A percentile compares a stretch with the other conserved stretches of the same genome.
phyloP scores from a whole-genome alignment of 129 eudicot genomes.

The Solidago caesia region DNA sequence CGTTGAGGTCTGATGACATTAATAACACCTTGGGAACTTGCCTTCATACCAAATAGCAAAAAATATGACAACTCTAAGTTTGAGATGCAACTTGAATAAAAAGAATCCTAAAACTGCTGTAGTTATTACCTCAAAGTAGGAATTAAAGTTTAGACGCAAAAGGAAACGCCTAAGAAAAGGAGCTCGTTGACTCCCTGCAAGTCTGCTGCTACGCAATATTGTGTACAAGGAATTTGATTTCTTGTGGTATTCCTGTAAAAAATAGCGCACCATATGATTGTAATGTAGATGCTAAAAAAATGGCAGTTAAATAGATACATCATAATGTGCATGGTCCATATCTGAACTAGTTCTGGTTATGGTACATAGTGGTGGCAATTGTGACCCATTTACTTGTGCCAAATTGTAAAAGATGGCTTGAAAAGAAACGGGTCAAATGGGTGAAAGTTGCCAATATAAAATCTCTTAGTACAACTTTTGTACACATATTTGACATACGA shows the following conservation, averaged over 20 bases:
- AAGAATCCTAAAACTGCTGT: not conserved
- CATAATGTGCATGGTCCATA: not conserved
- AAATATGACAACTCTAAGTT: not conserved
- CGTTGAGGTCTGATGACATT: conserved; percentile 81
- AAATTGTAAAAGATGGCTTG: not conserved
- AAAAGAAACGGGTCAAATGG: not conserved
- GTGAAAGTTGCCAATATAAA: not conserved
- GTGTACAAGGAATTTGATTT: conserved; percentile 92
- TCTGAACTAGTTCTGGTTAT: not conserved
- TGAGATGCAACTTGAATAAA: not conserved
- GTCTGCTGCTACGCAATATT: conserved; percentile 92
- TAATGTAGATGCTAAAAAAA: not conserved
- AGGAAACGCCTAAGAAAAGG: conserved; percentile 94
- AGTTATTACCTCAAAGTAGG: conserved; percentile 85
- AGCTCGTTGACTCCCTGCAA: conserved; percentile 98
- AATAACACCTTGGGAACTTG: conserved; percentile 92
- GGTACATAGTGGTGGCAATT: not conserved
- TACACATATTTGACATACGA: too few relatives aligned
- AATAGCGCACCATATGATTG: not conserved
- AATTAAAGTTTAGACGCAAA: conserved; percentile 88
- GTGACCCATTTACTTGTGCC: not conserved
- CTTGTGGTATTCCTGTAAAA: conserved; percentile 79
- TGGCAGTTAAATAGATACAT: not conserved
- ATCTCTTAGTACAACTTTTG: too few relatives aligned
- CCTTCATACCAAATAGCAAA: conserved; percentile 33